Conservation (phyloP, 139 green algal genomes). For the Closterium sp. region DNA sequence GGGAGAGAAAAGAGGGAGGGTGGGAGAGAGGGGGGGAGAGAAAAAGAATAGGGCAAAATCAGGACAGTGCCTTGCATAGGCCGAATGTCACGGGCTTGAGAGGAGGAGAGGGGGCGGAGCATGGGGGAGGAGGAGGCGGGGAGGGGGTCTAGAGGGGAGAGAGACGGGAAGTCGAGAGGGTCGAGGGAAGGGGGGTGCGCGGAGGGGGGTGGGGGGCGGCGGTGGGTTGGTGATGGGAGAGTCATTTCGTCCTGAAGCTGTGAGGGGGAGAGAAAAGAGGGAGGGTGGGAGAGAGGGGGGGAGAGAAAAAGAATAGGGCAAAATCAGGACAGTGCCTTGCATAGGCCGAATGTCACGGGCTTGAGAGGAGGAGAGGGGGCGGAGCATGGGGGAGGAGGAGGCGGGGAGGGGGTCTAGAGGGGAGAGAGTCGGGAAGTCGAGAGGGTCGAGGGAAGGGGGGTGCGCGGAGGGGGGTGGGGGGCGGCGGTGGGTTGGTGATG, state of each 20-base stretch:
- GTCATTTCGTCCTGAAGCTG: no score
- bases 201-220: background rate
- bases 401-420: background rate
- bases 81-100: no score
- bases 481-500: background rate
- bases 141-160: constrained; percentile 6
- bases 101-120: background rate
- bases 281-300: no score
- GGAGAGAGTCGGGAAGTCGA: constrained; percentile 41
- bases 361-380: background rate
- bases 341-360: no score
- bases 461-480: background rate
- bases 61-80: no score
- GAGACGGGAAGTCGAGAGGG: constrained; percentile 34
- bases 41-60: no score
- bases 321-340: no score
- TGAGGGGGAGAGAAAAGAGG: no score
- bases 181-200: constrained; percentile 1
- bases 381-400: constrained; percentile 12
- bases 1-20: no score
- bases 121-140: background rate
- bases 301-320: no score
- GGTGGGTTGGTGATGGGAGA: background rate
- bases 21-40: no score
- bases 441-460: background rate